Evolutionary conservation across 306 rosid genomes (phyloP).

Genomic region (Casuarina equisetifolia): DNA sequence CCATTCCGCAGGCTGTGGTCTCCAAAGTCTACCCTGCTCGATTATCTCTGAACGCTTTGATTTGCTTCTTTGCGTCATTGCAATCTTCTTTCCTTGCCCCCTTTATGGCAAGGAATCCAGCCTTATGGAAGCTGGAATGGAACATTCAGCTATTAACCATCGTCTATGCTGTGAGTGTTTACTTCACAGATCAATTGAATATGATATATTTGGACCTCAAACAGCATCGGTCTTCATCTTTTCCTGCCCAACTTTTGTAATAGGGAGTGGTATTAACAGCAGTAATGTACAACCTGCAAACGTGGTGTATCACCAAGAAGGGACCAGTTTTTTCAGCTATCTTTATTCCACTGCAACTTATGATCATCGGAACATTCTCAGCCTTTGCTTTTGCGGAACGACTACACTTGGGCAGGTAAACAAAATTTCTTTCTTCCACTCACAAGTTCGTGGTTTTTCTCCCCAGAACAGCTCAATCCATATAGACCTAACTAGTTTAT

Average conservation of each 20-base stretch:
- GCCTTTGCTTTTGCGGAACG: conserved; percentile 37
- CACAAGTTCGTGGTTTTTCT: not conserved
- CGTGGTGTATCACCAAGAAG: conserved; percentile 39
- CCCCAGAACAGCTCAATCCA: not conserved
- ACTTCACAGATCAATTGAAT: not conserved
- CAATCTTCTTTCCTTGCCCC: conserved; percentile 38
- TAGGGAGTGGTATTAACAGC: conserved; percentile 38
- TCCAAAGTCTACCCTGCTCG: conserved; percentile 31
- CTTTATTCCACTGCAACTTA: conserved; percentile 36
- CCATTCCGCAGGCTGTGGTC: conserved; percentile 29
- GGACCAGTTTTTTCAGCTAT: conserved; percentile 45
- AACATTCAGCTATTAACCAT: conserved; percentile 38
- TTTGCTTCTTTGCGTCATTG: conserved; percentile 37
- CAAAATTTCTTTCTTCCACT: not conserved
- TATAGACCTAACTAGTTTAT: not conserved
- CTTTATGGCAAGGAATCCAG: conserved; percentile 26
- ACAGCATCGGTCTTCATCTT: not conserved
- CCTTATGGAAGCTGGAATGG: conserved; percentile 36
- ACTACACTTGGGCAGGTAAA: conserved; percentile 36
- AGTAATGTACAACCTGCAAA: conserved; percentile 29
- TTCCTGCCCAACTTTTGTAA: not conserved
- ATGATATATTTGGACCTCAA: not conserved
- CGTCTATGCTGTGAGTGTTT: conserved; percentile 33
- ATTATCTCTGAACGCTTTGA: conserved; percentile 28
- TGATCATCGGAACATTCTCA: conserved; percentile 28